Conservation (phyloP, 2,329 filamentous ascomycete genomes). For the Colletotrichum tamarilloi region DNA sequence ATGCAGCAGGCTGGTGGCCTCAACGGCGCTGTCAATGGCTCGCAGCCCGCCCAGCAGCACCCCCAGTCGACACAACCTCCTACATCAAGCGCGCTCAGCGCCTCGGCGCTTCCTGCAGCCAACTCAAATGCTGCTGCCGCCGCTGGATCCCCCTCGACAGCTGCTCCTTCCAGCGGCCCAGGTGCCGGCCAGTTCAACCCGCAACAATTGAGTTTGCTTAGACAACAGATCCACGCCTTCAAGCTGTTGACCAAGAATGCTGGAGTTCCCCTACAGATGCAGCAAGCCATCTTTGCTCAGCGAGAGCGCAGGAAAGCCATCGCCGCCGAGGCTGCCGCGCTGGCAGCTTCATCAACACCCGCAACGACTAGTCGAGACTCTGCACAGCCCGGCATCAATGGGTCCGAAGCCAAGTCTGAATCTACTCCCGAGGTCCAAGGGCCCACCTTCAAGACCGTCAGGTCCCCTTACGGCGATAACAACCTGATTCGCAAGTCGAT, state of each 20-base stretch:
- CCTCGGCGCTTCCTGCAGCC: slow-evolving; percentile 49
- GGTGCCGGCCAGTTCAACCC: slow-evolving; percentile 70
- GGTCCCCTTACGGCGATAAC: slow-evolving; percentile 74
- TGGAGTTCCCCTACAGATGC: slow-evolving; percentile 80
- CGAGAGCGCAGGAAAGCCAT: slow-evolving; percentile 74
- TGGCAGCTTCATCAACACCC: slow-evolving; percentile 46
- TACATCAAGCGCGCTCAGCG: slow-evolving; percentile 48
- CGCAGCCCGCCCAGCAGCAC: slow-evolving; percentile 53
- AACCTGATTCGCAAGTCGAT: slow-evolving; percentile 67
- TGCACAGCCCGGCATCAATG: slow-evolving; percentile 49
- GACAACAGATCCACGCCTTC: slow-evolving; percentile 91
- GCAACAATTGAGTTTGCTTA: slow-evolving; percentile 82
- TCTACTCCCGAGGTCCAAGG: slow-evolving; percentile 46
- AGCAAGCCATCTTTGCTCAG: slow-evolving; percentile 84
- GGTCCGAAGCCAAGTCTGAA: slow-evolving; percentile 50
- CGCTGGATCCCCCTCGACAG: slow-evolving; percentile 46
- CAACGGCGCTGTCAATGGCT: slow-evolving; percentile 67
- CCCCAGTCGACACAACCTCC: slow-evolving; percentile 48
- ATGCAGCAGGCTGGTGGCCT: slow-evolving; percentile 60
- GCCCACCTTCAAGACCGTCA: slow-evolving; percentile 77
- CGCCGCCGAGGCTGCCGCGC: slow-evolving; percentile 58
- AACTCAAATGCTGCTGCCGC: slow-evolving; percentile 36
- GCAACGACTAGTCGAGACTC: slow-evolving; percentile 37
- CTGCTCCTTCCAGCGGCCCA: slow-evolving; percentile 39
- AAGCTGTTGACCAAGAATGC: slow-evolving; percentile 90